phyloP scores from a whole-genome alignment of 2,329 filamentous ascomycete species.

The Exserohilum rostratum region DNA sequence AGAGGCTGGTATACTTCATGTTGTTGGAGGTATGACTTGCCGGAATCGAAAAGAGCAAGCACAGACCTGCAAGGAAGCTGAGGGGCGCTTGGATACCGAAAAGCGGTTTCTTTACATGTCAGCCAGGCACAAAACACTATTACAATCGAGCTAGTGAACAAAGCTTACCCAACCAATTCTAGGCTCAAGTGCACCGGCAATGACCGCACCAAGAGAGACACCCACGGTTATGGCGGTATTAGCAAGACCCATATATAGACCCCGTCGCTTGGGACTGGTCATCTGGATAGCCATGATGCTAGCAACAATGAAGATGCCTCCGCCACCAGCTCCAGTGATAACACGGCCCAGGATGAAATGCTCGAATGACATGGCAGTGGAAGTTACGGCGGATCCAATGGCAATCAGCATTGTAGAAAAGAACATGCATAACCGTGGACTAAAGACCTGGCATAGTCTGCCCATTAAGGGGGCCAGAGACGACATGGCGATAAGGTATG shows the following conservation, averaged over 20 bases:
- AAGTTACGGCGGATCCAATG: slow-evolving; percentile 68
- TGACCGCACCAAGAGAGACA: slow-evolving; percentile 72
- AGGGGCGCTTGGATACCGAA: slow-evolving; percentile 76
- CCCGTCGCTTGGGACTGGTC: slow-evolving; percentile 68
- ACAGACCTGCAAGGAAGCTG: slow-evolving; percentile 64
- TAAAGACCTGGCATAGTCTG: slow-evolving; percentile 75
- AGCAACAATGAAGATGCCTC: slow-evolving; percentile 73
- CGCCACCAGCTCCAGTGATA: slow-evolving; percentile 71
- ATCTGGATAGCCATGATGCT: slow-evolving; percentile 80
- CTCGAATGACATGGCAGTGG: slow-evolving; percentile 63
- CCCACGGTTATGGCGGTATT: slow-evolving; percentile 76
- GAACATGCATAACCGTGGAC: slow-evolving; percentile 69
- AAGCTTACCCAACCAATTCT: slow-evolving; percentile 70
- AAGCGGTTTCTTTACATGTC: slow-evolving; percentile 63
- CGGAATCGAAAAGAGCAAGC: slow-evolving; percentile 71
- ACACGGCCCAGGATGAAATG: slow-evolving; percentile 72
- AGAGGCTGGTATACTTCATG: slow-evolving; percentile 45
- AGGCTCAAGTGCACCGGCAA: slow-evolving; percentile 69
- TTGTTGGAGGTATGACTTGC: slow-evolving; percentile 44
- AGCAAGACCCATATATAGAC: slow-evolving; percentile 74
- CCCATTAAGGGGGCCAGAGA: slow-evolving; percentile 72
- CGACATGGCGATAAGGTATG: slow-evolving; percentile 65
- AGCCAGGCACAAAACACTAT: neutral
- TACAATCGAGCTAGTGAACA: neutral
- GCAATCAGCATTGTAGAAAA: slow-evolving; percentile 65